These are phyloP conservation scores for Penicillium longicatenatum DNA, from an alignment of 495 filamentous ascomycete genomes.

Conservation along the genomic window DNA sequence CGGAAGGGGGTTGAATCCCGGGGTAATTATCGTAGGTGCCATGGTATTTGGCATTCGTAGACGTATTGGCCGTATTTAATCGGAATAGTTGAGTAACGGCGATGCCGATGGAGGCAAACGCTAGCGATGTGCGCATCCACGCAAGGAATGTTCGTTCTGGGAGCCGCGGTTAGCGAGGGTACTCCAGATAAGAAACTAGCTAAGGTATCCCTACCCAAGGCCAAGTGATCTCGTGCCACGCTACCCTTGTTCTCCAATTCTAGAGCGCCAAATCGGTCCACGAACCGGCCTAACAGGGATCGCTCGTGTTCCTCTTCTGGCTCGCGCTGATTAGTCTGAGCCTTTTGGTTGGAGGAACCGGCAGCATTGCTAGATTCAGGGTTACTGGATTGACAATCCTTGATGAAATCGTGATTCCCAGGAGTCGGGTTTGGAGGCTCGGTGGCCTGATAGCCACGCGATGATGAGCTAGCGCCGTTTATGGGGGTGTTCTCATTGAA, in stretches of 20 bases:
- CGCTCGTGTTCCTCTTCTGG: slow-evolving; percentile 22
- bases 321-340: not conserved
- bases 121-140: slow-evolving; percentile 93
- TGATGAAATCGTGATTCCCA: not conserved
- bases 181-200: slow-evolving; percentile 9
- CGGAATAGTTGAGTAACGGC: slow-evolving; percentile 96
- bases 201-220: slow-evolving; percentile 67
- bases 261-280: slow-evolving; percentile 76
- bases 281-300: slow-evolving; percentile 51
- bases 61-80: slow-evolving; percentile 65
- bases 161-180: slow-evolving; percentile 14
- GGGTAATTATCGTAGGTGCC: slow-evolving; percentile 13
- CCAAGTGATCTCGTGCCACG: slow-evolving; percentile 92
- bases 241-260: slow-evolving; percentile 97
- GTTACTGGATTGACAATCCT: not conserved
- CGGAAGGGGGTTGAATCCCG: slow-evolving; percentile 24
- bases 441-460: slow-evolving; percentile 42
- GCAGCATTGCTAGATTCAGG: not conserved
- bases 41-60: slow-evolving; percentile 8
- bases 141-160: slow-evolving; percentile 95
- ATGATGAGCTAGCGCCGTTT: slow-evolving; percentile 21
- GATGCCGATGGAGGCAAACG: slow-evolving; percentile 95
- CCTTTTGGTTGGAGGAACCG: slow-evolving; percentile 1
- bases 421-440: slow-evolving; percentile 19
- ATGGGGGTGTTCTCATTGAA: slow-evolving; percentile 40